Conservation (phyloP, 129 eudicot species). For the Heracleum sosnowskyi region DNA sequence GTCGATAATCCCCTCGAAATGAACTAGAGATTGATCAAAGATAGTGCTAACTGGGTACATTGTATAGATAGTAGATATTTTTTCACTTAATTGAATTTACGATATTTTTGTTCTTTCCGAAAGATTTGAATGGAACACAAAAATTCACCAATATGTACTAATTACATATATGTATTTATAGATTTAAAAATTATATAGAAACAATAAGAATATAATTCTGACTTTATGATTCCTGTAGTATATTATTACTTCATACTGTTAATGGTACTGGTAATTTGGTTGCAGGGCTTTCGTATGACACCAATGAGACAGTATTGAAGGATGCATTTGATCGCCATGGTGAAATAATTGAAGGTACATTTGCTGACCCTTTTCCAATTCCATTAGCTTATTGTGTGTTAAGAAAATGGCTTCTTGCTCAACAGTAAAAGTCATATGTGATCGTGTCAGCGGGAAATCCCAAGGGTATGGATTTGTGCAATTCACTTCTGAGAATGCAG, state of each 20-base stretch:
- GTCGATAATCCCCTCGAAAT: not conserved
- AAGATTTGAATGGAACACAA: not conserved
- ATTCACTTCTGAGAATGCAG: conserved; percentile 39
- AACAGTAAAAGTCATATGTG: conserved; percentile 60
- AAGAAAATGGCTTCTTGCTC: not conserved
- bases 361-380: not conserved
- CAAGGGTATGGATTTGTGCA: conserved; percentile 71
- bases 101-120: too few species aligned
- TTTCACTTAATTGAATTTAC: not conserved
- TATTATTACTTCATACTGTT: not conserved
- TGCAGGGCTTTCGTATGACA: conserved; percentile 75
- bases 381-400: not conserved
- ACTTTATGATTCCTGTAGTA: conserved; percentile 3
- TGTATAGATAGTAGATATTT: too few species aligned
- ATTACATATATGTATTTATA: not conserved
- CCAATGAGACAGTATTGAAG: conserved; percentile 51
- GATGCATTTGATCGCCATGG: conserved; percentile 54
- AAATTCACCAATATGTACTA: not conserved
- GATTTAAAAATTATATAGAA: not conserved
- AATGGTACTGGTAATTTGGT: conserved; percentile 13
- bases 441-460: conserved; percentile 63
- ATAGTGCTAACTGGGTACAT: too few species aligned
- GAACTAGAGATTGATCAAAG: too few species aligned
- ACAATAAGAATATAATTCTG: not conserved
- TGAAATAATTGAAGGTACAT: conserved; percentile 56